Evolutionary conservation across 805 yeast species (phyloP).

Genomic region (Candida vaughaniae): DNA sequence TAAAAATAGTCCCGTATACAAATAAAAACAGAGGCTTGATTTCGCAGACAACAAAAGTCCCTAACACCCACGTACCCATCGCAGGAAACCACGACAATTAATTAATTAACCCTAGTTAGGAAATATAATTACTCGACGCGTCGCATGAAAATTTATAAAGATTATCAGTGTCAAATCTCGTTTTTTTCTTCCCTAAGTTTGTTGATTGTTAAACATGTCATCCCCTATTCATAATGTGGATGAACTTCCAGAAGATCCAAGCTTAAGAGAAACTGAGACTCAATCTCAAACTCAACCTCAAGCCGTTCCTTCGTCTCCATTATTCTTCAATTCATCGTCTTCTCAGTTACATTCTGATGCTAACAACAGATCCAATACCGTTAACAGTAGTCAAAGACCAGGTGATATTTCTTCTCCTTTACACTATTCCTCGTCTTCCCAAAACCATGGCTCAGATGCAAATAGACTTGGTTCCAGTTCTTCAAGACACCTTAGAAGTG

Average conservation of each 20-base stretch:
- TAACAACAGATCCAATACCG: conserved; percentile 10
- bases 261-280: conserved; percentile 29
- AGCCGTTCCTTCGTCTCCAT: conserved; percentile 55
- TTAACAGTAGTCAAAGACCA: not conserved
- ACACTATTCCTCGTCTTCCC: conserved; percentile 44
- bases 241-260: conserved; percentile 12
- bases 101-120: conserved; percentile 28
- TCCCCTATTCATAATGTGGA: conserved; percentile 37
- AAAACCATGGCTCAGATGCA: conserved; percentile 38
- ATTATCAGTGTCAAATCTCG: not conserved
- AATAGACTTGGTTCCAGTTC: conserved; percentile 25
- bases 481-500: conserved; percentile 40
- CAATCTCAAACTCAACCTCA: conserved; percentile 38
- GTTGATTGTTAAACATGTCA: conserved; percentile 19
- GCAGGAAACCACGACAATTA: no score
- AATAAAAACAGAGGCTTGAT: no score
- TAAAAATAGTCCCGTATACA: no score
- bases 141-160: conserved; percentile 6
- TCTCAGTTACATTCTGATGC: conserved; percentile 37
- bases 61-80: no score
- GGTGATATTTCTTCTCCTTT: conserved; percentile 48
- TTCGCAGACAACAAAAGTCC: no score
- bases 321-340: conserved; percentile 51
- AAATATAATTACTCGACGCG: conserved; percentile 27
- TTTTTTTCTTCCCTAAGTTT: conserved; percentile 4